Percentiles rank a stretch among this genome's conserved stretches.
phyloP scores from a whole-genome alignment of 2,329 filamentous ascomycete genomes.

The Tolypocladium guangdongense region DNA sequence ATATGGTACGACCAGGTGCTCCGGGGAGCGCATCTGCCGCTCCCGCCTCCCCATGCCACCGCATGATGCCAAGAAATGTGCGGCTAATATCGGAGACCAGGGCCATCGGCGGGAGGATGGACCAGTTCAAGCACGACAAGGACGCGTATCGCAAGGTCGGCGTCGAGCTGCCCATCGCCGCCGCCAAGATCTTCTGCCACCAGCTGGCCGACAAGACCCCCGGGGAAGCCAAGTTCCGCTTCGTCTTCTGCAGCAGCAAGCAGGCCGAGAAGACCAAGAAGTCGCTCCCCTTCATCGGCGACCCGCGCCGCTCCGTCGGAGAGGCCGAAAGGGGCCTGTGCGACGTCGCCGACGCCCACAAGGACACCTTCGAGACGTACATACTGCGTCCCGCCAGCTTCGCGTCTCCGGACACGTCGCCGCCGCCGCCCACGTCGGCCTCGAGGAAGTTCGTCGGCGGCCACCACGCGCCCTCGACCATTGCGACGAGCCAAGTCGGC shows the following conservation, averaged over 20 bases:
- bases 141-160: constrained; percentile 37
- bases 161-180: constrained; percentile 47
- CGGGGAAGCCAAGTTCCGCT: constrained; percentile 25
- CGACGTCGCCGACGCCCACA: constrained; percentile 22
- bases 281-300: constrained; percentile 23
- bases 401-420: constrained; percentile 12
- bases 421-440: constrained; percentile 9
- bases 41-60: not conserved
- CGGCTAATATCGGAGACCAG: constrained; percentile 12
- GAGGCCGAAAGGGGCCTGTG: constrained; percentile 28
- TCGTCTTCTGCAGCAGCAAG: constrained; percentile 30
- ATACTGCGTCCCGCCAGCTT: constrained; percentile 25
- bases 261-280: constrained; percentile 21
- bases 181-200: constrained; percentile 42
- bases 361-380: constrained; percentile 22
- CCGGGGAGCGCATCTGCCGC: too few relatives aligned
- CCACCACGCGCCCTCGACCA: constrained; percentile 17
- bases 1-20: constrained; percentile 43
- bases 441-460: constrained; percentile 16
- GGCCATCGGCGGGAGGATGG: constrained; percentile 32
- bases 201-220: constrained; percentile 19
- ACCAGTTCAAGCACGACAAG: constrained; percentile 36
- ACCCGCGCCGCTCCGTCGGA: constrained; percentile 26
- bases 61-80: not conserved
- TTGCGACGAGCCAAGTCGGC: constrained; percentile 24